phyloP scores from a whole-genome alignment of 306 rosid genomes.

The Quercus bicolor region DNA sequence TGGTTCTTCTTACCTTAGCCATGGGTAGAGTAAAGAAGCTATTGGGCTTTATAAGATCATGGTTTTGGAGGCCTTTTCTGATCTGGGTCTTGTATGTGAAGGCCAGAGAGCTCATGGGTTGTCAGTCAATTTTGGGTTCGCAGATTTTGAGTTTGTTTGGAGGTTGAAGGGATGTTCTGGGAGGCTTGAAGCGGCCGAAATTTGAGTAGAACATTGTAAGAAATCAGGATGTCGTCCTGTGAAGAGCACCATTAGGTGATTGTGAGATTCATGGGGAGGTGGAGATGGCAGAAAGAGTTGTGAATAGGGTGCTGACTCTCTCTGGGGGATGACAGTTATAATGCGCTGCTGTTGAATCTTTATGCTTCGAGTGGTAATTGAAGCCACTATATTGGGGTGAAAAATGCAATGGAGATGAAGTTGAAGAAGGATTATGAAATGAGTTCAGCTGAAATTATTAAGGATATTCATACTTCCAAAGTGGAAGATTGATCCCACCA shows the following conservation, averaged over 20 bases:
- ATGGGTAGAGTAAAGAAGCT: conserved; percentile 42
- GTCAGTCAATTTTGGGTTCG: conserved; percentile 60
- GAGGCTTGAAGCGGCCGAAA: conserved; percentile 66
- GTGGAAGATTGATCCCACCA: conserved; percentile 72
- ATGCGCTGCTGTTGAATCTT: conserved; percentile 56
- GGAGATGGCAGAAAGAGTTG: conserved; percentile 61
- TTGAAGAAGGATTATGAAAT: conserved; percentile 59
- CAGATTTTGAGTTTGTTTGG: conserved; percentile 48
- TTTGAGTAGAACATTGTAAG: conserved; percentile 44
- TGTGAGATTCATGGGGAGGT: conserved; percentile 57
- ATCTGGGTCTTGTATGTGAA: conserved; percentile 28
- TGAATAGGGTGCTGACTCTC: conserved; percentile 39
- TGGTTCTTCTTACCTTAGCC: conserved; percentile 46
- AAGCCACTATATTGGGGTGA: conserved; percentile 60
- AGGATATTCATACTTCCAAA: conserved; percentile 65
- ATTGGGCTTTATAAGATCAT: conserved; percentile 39
- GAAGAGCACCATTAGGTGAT: conserved; percentile 62
- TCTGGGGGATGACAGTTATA: conserved; percentile 56
- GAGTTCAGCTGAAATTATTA: conserved; percentile 64
- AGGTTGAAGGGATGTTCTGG: conserved; percentile 33
- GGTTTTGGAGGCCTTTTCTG: conserved; percentile 53
- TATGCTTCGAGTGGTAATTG: conserved; percentile 72
- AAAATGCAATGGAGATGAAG: conserved; percentile 49
- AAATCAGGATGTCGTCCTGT: conserved; percentile 55
- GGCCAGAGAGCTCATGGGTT: conserved; percentile 60